Base-by-base conservation (phyloP, 495 filamentous ascomycete species). In the Cercophora sp. region DNA sequence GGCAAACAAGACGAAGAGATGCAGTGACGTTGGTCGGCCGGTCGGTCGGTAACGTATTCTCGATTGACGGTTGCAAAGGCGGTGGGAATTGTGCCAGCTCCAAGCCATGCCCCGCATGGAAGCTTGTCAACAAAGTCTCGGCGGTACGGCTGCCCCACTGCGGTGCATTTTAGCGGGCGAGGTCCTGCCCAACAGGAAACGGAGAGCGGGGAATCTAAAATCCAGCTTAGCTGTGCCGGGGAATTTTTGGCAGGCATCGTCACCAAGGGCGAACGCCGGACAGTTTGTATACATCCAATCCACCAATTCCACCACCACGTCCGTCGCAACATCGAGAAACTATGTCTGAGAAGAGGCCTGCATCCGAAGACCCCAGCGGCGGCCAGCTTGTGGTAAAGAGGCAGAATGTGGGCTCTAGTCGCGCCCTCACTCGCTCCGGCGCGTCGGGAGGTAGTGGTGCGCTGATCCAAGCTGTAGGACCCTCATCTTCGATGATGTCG, bases 301-400 rank as follows among this genome's bases (percentile, higher is more conserved):
- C 4, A 20, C 2, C 18, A 10, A 25, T 43, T 5, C 18, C 25
- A 10, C 2, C 24, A 22, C 8, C 10, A 15, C 6, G 25, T n/a
- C n/a, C 29, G 18, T 15, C 19, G 3, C 19, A n/a, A 6, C 3
- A 27, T 23, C 20, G 9, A 6, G 15, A 20, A 19, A 52, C 5
- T 32, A 96, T 95, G 91, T 87, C 91, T 18, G 90, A 93, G 72
- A 96, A 97, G 70, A 81, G 94, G 53, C 88, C 89, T 35, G 90
- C 90, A 18, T 81, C 86, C 32, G 83, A 85, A 50, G 84, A 85
- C 36, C 90, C 92, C 59, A 84, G 84, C 54, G 79, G 82, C n/a
- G 83, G 83, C 3, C 88, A 95, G 66, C 74, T 91, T 46, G 83
- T 96, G n/a, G n/a, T n/a, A 55, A 97, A 96, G 70, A 78, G 92